Evolutionary conservation across 176 grass and related monocot species (phyloP), one percentile per base, ranked within the genome.

Genomic region (Cenchrus americanus): DNA sequence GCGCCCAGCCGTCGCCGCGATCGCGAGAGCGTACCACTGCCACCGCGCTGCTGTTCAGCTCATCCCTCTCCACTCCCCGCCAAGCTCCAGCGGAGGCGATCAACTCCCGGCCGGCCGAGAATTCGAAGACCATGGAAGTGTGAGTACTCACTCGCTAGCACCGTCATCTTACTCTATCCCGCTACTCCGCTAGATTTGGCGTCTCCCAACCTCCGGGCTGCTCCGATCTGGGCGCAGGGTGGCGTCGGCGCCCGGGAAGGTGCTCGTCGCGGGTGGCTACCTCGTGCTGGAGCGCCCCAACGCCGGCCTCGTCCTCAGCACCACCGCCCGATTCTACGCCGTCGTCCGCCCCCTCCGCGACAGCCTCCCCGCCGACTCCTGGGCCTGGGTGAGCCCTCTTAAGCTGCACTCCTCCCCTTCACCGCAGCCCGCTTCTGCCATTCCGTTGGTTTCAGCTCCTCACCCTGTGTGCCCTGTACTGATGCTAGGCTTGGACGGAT

Each of bases 271-370:
- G 17, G 89, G 96, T 12, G 96, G 96, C 6, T 98, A 96, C 85
- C 91, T 98, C 53, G 87, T 98, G 63, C 86, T 98, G 76, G 91
- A 98, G 77, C 90, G 91, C 76, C 89, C 96, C 52, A 98, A 98
- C 83, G 87, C 89, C 0, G 91, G 96, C 37, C 90, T 98, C 41
- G 93, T 98, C 75, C 89, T 96, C 57, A 95, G 93, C 87, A 94
- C 96, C 83, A 96, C 68, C 21, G 91, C 96, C 19, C 91, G 91
- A 52, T 99, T 96, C 87, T 99, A 96, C 71, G 87, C 93, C 54
- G 75, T 94, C 80, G 83, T 99, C 51, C 88, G 84, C 64, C 93
- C 93, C 14, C 63, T 99, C 54, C 78, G 82, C 72, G 87, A 92
- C 34, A 87, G 88, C 57, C 83, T 94, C 86, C 66, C 78, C 58